phyloP scores from a whole-genome alignment of 164 flowering plant genomes.

The Dillenia turbinata region DNA sequence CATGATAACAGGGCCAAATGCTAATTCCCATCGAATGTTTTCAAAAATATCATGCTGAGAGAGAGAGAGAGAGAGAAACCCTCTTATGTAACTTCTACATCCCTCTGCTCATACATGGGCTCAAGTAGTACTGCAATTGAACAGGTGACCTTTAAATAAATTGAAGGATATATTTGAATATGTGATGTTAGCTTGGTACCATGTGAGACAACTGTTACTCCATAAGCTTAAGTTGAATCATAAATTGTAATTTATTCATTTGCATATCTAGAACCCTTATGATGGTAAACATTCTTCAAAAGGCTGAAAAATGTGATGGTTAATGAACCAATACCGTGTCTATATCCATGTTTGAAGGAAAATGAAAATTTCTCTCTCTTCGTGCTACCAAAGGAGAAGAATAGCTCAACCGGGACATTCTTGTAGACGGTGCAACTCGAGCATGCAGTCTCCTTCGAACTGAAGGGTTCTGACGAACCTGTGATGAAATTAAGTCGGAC shows the following conservation, averaged over 20 bases:
- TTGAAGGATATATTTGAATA: too few species aligned
- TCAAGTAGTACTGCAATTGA: too few species aligned
- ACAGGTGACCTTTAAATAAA: too few species aligned
- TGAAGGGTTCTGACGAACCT: conserved; percentile 28
- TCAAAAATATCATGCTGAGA: too few species aligned
- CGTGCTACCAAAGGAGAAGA: conserved; percentile 32
- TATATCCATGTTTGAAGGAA: conserved; percentile 68
- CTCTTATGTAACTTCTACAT: too few species aligned
- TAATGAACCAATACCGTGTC: conserved; percentile 54
- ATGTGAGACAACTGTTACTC: too few species aligned
- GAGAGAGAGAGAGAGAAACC: too few species aligned
- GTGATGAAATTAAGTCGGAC: conserved; percentile 23
- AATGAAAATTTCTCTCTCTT: conserved; percentile 29
- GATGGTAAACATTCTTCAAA: background rate
- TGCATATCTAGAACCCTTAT: background rate
- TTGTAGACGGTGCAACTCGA: conserved; percentile 33
- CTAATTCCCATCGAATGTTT: too few species aligned
- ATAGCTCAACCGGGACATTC: conserved; percentile 45
- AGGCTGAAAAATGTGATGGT: background rate
- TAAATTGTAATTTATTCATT: background rate
- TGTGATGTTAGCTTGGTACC: too few species aligned
- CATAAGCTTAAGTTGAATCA: too few species aligned
- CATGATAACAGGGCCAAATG: background rate
- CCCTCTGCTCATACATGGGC: too few species aligned
- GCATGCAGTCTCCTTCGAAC: conserved; percentile 36